Evolutionary conservation across 2,329 filamentous ascomycete species (phyloP).

Genomic region (Zymoseptoria crescenta): DNA sequence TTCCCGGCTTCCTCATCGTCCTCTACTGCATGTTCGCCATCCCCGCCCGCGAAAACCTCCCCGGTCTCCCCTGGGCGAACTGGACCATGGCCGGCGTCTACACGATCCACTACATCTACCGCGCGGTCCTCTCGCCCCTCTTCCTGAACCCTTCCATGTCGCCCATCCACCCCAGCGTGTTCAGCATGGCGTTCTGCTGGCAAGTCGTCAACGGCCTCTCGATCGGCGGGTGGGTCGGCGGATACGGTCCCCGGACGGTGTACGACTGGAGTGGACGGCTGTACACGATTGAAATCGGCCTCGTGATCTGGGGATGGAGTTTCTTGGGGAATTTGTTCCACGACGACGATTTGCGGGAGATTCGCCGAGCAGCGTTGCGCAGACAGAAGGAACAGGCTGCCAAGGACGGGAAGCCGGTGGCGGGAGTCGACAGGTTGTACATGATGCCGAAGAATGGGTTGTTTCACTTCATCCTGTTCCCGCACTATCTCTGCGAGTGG

Average conservation of each 20-base stretch:
- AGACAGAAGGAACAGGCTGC: constrained; percentile 47
- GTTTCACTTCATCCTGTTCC: constrained; percentile 76
- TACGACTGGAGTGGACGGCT: constrained; percentile 43
- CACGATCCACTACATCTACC: constrained; percentile 82
- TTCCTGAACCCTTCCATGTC: constrained; percentile 83
- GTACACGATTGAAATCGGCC: constrained; percentile 50
- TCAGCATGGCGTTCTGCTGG: constrained; percentile 58
- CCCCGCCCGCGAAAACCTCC: constrained; percentile 50
- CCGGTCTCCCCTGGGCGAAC: constrained; percentile 63
- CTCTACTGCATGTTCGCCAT: constrained; percentile 71
- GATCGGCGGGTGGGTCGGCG: constrained; percentile 73
- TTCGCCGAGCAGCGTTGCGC: constrained; percentile 61
- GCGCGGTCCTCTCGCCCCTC: constrained; percentile 73
- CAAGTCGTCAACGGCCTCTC: constrained; percentile 73
- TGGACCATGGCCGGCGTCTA: constrained; percentile 65
- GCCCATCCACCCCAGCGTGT: constrained; percentile 68
- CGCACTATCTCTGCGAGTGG: constrained; percentile 97
- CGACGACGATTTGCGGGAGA: constrained; percentile 82
- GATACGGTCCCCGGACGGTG: constrained; percentile 63
- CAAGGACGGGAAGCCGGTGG: constrained; percentile 38
- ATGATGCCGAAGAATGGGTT: constrained; percentile 75
- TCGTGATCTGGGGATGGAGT: constrained; percentile 68
- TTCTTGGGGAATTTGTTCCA: constrained; percentile 78
- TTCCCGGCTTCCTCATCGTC: constrained; percentile 66
- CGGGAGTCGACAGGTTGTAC: constrained; percentile 71